A percentile compares a stretch with the other conserved stretches of the same genome.
These are phyloP conservation scores for Cicer yamashitae DNA, from an alignment of 306 rosid genomes.

Conservation along the genomic window DNA sequence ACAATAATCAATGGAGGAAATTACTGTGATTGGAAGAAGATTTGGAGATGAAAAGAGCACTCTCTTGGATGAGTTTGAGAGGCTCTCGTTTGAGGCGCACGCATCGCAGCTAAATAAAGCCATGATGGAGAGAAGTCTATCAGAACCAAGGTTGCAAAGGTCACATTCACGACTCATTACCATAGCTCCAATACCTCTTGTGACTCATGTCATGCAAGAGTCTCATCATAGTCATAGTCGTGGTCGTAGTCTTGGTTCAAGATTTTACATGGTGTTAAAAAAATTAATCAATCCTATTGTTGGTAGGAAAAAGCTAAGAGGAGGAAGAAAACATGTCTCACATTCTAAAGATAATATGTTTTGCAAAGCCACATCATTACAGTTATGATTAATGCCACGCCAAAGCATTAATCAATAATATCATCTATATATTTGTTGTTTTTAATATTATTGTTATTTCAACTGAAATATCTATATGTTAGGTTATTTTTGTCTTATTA, in stretches of 20 bases:
- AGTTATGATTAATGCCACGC: conserved; percentile 45
- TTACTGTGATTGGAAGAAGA: conserved; percentile 47
- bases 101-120: conserved; percentile 67
- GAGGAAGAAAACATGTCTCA: conserved; percentile 39
- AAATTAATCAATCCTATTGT: conserved; percentile 65
- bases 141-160: conserved; percentile 51
- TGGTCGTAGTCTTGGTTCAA: conserved; percentile 11
- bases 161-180: conserved; percentile 16
- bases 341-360: conserved; percentile 48
- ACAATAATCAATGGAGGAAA: conserved; percentile 35
- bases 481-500: too few relatives aligned
- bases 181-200: conserved; percentile 43
- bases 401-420: background rate
- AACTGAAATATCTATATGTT: background rate
- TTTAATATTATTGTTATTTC: background rate
- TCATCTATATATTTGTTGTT: background rate
- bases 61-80: conserved; percentile 77
- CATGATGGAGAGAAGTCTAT: conserved; percentile 60
- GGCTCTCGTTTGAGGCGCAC: conserved; percentile 65
- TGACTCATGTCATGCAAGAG: conserved; percentile 43
- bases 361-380: conserved; percentile 62
- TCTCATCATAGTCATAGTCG: conserved; percentile 21
- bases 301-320: conserved; percentile 30
- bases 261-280: conserved; percentile 55
- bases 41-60: conserved; percentile 83